A percentile compares a stretch with the other conserved stretches of the same genome.
Evolutionary conservation across 768 basidiomycete species (phyloP).

Genomic region (Pisolithus marmoratus): DNA sequence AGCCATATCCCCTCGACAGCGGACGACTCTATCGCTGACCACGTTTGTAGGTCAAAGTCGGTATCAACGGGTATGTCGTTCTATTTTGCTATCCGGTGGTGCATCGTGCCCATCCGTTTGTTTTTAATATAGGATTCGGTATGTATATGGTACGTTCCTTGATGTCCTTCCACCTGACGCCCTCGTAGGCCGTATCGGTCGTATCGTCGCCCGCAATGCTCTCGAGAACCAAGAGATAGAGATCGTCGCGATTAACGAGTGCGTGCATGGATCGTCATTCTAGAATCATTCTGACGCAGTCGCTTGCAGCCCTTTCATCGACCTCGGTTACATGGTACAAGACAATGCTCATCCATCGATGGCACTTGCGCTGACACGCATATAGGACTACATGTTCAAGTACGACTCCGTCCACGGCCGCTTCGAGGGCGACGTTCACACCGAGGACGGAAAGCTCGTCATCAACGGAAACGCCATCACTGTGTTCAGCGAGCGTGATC

Average conservation of each 20-base stretch:
- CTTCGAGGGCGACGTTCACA: slow-evolving; percentile 79
- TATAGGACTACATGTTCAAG: slow-evolving; percentile 97
- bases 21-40: slow-evolving; percentile 3
- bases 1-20: background rate
- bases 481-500: slow-evolving; percentile 84
- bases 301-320: slow-evolving; percentile 82
- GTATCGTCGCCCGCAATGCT: slow-evolving; percentile 96
- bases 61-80: slow-evolving; percentile 87
- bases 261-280: slow-evolving; percentile 24
- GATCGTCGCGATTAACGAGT: slow-evolving; percentile 96
- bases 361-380: background rate
- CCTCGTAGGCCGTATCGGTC: slow-evolving; percentile 86
- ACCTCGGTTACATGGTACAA: slow-evolving; percentile 88
- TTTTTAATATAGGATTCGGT: slow-evolving; percentile 59
- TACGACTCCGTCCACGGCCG: slow-evolving; percentile 91
- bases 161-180: slow-evolving; percentile 5
- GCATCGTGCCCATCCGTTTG: slow-evolving; percentile 2
- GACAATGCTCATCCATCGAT: slow-evolving; percentile 10
- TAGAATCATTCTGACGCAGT: background rate
- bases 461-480: slow-evolving; percentile 75
- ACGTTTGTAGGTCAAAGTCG: slow-evolving; percentile 64
- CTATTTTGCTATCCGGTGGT: slow-evolving; percentile 3
- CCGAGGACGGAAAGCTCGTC: slow-evolving; percentile 84
- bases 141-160: slow-evolving; percentile 22
- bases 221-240: slow-evolving; percentile 67